phyloP scores from a whole-genome alignment of 805 yeast genomes.

The Saturnispora mendoncae region DNA sequence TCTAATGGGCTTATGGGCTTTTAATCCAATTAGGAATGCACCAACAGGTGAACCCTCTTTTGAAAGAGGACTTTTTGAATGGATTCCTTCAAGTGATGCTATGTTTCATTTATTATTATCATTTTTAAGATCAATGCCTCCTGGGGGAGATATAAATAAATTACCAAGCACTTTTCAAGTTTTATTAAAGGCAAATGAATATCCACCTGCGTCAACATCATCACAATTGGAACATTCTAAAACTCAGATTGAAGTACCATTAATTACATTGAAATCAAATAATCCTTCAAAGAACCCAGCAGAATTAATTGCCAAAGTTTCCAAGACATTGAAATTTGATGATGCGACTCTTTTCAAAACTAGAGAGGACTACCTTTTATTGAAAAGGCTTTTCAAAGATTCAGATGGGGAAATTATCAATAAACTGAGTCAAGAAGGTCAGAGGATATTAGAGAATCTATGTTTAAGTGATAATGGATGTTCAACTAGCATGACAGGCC shows the following conservation, averaged over 20 bases:
- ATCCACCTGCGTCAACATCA: constrained; percentile 55
- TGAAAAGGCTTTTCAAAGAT: constrained; percentile 63
- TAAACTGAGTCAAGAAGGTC: constrained; percentile 66
- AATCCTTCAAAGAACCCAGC: constrained; percentile 38
- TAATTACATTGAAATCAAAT: constrained; percentile 31
- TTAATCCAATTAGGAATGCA: constrained; percentile 30
- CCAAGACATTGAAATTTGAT: constrained; percentile 56
- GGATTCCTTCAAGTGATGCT: constrained; percentile 81
- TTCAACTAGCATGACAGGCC: constrained; percentile 26
- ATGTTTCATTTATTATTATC: constrained; percentile 72
- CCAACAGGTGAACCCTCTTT: constrained; percentile 38
- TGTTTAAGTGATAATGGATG: constrained; percentile 31
- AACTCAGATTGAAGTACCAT: constrained; percentile 29
- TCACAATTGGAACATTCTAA: constrained; percentile 19
- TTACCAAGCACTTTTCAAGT: constrained; percentile 62
- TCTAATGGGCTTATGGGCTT: constrained; percentile 87
- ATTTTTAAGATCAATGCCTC: constrained; percentile 69
- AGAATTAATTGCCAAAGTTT: constrained; percentile 52
- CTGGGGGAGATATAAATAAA: constrained; percentile 43
- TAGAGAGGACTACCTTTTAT: constrained; percentile 66
- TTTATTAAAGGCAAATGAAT: constrained; percentile 52
- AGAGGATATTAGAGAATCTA: constrained; percentile 40
- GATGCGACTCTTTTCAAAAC: constrained; percentile 62
- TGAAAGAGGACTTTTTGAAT: constrained; percentile 61
- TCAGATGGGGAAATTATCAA: constrained; percentile 45